These are phyloP conservation scores for Lyophyllum semitale DNA, from an alignment of 768 basidiomycete genomes.

Conservation along the genomic window DNA sequence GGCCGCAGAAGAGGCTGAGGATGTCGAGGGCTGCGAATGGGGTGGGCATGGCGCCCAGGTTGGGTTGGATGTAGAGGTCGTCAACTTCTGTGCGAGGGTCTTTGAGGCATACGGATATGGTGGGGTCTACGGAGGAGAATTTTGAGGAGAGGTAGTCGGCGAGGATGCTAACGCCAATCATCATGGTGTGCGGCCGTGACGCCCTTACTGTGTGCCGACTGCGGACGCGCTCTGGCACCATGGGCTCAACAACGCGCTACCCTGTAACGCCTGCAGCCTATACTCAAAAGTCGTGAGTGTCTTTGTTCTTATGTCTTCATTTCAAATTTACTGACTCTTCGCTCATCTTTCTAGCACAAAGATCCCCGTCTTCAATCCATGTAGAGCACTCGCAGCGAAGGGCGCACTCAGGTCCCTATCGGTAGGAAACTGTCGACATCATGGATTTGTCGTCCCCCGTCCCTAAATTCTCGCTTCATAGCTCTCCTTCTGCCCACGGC, in stretches of 20 bases:
- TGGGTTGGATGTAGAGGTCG: not conserved
- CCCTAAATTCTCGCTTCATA: slow-evolving; percentile 28
- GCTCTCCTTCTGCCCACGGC: slow-evolving; percentile 37
- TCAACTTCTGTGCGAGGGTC: not conserved
- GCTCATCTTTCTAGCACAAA: slow-evolving; percentile 60
- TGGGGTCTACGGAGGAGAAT: not conserved
- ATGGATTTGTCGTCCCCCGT: slow-evolving; percentile 52
- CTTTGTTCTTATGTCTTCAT: not conserved
- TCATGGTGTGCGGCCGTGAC: slow-evolving; percentile 1
- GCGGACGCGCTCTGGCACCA: slow-evolving; percentile 83
- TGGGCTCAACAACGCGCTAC: slow-evolving; percentile 84
- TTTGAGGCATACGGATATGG: not conserved
- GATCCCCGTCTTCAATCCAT: slow-evolving; percentile 87
- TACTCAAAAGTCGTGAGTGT: slow-evolving; percentile 80
- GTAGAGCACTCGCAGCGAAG: slow-evolving; percentile 76
- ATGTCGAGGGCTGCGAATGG: not conserved
- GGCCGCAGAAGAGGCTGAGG: not conserved
- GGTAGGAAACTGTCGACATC: slow-evolving; percentile 72
- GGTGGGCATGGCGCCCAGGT: not conserved
- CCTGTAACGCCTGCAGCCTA: slow-evolving; percentile 86
- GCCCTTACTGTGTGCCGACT: too few species aligned
- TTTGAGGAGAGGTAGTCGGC: not conserved
- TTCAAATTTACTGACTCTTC: not conserved
- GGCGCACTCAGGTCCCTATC: slow-evolving; percentile 61
- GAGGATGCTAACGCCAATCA: not conserved